phyloP scores from a whole-genome alignment of 495 filamentous ascomycete genomes.

The Pyrenula aspistea region DNA sequence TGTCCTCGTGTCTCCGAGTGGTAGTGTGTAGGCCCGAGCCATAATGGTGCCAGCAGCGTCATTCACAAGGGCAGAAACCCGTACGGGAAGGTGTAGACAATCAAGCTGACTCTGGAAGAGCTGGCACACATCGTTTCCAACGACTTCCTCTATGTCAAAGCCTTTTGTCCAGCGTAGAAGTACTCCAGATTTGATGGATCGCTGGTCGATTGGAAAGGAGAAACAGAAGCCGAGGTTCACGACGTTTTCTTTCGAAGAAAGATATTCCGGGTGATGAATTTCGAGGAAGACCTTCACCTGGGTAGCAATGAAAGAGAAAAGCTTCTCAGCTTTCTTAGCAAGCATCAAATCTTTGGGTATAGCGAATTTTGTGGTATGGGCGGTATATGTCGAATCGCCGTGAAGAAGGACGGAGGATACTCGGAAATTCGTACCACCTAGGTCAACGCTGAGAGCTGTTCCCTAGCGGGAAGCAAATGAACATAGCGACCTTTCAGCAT shows the following conservation, averaged over 20 bases:
- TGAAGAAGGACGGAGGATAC: constrained; percentile 52
- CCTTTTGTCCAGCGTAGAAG: constrained; percentile 16
- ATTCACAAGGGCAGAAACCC: constrained; percentile 10
- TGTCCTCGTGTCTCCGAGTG: constrained; percentile 4
- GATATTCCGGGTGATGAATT: constrained; percentile 1
- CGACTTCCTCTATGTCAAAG: constrained; percentile 13
- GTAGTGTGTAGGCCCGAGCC: constrained; percentile 10
- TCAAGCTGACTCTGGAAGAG: constrained; percentile 15
- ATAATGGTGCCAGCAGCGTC: constrained; percentile 13
- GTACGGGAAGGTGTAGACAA: constrained; percentile 6
- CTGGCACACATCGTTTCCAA: constrained; percentile 9
- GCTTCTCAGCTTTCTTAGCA: constrained; percentile 5
- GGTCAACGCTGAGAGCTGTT: too few relatives aligned
- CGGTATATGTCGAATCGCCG: constrained; percentile 18
- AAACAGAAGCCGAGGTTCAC: constrained; percentile 15
- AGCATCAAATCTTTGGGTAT: constrained; percentile 11
- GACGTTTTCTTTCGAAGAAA: too few relatives aligned
- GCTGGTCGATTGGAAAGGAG: constrained; percentile 12
- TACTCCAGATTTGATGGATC: constrained; percentile 6
- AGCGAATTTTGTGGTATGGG: constrained; percentile 5
- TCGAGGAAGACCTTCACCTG: constrained; percentile 8
- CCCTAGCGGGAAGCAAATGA: too few relatives aligned
- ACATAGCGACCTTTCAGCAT: too few relatives aligned
- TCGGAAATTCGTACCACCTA: constrained; percentile 59
- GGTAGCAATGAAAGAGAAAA: constrained; percentile 14